Percentiles rank a stretch among this genome's conserved stretches.
These are phyloP conservation scores for Taphrina betulina DNA, from an alignment of 1,139 yeast species.

Conservation along the genomic window DNA sequence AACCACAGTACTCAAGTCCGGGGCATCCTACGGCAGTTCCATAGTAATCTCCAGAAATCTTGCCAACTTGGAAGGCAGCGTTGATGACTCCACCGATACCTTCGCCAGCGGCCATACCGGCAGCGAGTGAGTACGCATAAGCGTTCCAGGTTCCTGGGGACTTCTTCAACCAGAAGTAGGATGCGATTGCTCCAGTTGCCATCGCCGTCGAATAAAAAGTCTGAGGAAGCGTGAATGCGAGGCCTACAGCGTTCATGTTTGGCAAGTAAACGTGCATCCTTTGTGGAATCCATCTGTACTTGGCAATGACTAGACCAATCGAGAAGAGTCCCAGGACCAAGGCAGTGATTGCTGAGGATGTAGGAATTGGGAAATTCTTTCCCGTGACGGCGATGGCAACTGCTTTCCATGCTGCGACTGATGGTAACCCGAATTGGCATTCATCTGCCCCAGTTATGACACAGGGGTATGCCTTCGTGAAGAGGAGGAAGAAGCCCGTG, in stretches of 20 bases:
- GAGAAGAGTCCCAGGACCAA: conserved; percentile 29
- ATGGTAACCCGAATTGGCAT: conserved; percentile 31
- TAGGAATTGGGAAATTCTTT: conserved; percentile 25
- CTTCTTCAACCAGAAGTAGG: conserved; percentile 31
- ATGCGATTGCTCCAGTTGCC: conserved; percentile 31
- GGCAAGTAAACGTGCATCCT: conserved; percentile 24
- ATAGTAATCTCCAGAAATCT: conserved; percentile 18
- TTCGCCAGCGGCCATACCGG: conserved; percentile 34
- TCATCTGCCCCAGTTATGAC: conserved; percentile 24
- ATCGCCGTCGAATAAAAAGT: conserved; percentile 34
- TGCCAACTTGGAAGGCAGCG: conserved; percentile 26
- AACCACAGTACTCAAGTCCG: conserved; percentile 24
- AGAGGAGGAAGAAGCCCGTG: conserved; percentile 32
- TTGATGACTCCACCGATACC: conserved; percentile 35
- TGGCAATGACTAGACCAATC: conserved; percentile 13
- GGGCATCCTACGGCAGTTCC: conserved; percentile 31
- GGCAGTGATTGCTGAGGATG: conserved; percentile 24
- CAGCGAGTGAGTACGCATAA: conserved; percentile 33
- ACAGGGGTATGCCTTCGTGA: conserved; percentile 33
- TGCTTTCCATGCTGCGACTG: conserved; percentile 33
- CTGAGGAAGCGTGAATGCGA: conserved; percentile 35
- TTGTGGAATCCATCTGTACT: conserved; percentile 28
- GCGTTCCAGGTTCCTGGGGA: conserved; percentile 30
- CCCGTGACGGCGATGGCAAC: conserved; percentile 33
- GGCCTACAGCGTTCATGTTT: conserved; percentile 35